Evolutionary conservation across 345 rosid species (phyloP).

Genomic region (Gynandropsis gynandra): DNA sequence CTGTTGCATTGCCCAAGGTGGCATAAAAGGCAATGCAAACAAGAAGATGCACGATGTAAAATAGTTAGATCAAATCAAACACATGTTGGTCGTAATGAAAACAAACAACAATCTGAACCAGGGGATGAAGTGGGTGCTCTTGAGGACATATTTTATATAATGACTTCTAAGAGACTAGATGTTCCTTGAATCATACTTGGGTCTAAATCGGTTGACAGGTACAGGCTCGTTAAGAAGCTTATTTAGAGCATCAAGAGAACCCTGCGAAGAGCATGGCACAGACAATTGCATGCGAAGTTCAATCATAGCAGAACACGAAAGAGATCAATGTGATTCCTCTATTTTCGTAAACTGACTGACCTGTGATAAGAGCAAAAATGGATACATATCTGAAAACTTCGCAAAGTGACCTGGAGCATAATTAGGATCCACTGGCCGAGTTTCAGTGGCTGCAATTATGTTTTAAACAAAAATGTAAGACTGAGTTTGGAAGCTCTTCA

Average conservation of each 20-base stretch:
- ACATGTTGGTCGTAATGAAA: no score
- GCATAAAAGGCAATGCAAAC: constrained; percentile 14
- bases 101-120: not conserved
- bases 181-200: constrained; percentile 47
- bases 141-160: not conserved
- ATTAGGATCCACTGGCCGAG: constrained; percentile 62
- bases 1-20: constrained; percentile 32
- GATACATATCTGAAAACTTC: constrained; percentile 71
- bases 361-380: constrained; percentile 74
- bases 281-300: no score
- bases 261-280: constrained; percentile 37
- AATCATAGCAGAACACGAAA: constrained; percentile 1
- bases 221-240: constrained; percentile 64
- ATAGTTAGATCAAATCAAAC: not conserved
- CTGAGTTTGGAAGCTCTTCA: no score
- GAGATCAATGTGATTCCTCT: not conserved
- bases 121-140: not conserved
- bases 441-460: constrained; percentile 55
- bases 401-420: constrained; percentile 58
- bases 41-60: not conserved
- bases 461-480: constrained; percentile 5
- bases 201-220: constrained; percentile 80
- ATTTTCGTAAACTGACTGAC: constrained; percentile 27
- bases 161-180: not conserved
- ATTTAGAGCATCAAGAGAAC: constrained; percentile 72